A percentile compares a stretch with the other conserved stretches of the same genome.
phyloP scores from a whole-genome alignment of 192 early-diverging fungal genomes.

The Powellomyces hirtus region DNA sequence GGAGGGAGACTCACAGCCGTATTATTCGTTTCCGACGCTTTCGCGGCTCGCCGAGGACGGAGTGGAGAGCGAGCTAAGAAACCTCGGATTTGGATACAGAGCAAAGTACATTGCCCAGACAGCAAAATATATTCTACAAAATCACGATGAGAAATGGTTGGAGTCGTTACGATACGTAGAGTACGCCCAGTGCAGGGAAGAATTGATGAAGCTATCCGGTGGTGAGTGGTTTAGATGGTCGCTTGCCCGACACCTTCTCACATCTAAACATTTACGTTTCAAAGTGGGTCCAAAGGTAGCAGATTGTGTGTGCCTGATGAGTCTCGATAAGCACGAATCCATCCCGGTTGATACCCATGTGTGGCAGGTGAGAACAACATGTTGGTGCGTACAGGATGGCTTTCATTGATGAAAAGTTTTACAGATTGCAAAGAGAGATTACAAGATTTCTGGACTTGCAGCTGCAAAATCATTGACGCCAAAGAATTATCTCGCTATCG shows the following conservation, averaged over 20 bases:
- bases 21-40: slow-evolving; percentile 71
- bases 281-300: slow-evolving; percentile 97
- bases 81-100: slow-evolving; percentile 91
- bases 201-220: slow-evolving; percentile 71
- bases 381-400: neutral
- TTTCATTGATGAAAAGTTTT: neutral
- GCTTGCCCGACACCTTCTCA: neutral
- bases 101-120: slow-evolving; percentile 87
- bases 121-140: slow-evolving; percentile 52
- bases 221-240: no score
- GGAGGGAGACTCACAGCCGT: slow-evolving; percentile 26
- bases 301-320: slow-evolving; percentile 93
- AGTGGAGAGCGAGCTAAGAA: slow-evolving; percentile 64
- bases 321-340: slow-evolving; percentile 71
- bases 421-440: slow-evolving; percentile 76
- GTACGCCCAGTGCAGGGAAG: slow-evolving; percentile 58
- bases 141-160: slow-evolving; percentile 63
- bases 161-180: slow-evolving; percentile 49
- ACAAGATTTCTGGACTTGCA: slow-evolving; percentile 53
- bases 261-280: neutral
- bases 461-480: slow-evolving; percentile 47
- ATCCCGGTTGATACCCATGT: slow-evolving; percentile 93
- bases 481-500: slow-evolving; percentile 67
- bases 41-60: slow-evolving; percentile 48
- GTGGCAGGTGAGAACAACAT: slow-evolving; percentile 59